Evolutionary conservation across 176 grass and related monocot genomes (phyloP).

Genomic region (Hsuehochloa calcarea): DNA sequence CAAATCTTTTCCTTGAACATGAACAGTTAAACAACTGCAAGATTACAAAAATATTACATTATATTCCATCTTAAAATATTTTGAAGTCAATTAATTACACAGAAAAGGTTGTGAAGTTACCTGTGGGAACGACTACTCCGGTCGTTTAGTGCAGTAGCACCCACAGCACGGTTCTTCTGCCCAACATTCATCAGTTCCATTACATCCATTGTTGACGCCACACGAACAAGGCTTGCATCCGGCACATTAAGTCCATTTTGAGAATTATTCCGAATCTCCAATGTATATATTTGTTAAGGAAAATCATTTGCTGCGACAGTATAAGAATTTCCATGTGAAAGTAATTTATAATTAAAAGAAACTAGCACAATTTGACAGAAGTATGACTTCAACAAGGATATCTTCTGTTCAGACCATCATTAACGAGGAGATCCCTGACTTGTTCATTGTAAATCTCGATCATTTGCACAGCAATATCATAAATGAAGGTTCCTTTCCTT

Average conservation of each 20-base stretch:
- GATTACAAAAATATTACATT: constrained; percentile 35
- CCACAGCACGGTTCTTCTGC: constrained; percentile 84
- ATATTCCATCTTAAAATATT: constrained; percentile 26
- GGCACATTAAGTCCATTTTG: constrained; percentile 97
- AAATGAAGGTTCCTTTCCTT: constrained; percentile 79
- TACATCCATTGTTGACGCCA: constrained; percentile 74
- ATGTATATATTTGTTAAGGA: constrained; percentile 75
- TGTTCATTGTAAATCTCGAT: constrained; percentile 99
- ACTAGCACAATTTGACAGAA: constrained; percentile 22
- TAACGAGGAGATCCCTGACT: constrained; percentile 93
- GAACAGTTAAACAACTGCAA: constrained; percentile 95
- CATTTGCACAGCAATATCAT: constrained; percentile 97
- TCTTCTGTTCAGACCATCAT: constrained; percentile 89
- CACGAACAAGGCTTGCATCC: constrained; percentile 80
- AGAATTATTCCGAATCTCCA: constrained; percentile 95
- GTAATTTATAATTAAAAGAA: constrained; percentile 24
- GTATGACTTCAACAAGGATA: constrained; percentile 66
- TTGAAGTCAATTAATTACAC: constrained; percentile 9
- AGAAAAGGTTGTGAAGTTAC: constrained; percentile 32
- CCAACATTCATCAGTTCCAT: constrained; percentile 95
- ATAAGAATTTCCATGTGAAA: constrained; percentile 18
- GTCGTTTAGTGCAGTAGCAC: constrained; percentile 92
- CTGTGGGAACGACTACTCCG: constrained; percentile 98
- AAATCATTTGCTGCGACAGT: constrained; percentile 2
- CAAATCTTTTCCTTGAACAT: constrained; percentile 95